phyloP scores from a whole-genome alignment of 2,329 filamentous ascomycete species.

The Botrytis fragariae region DNA sequence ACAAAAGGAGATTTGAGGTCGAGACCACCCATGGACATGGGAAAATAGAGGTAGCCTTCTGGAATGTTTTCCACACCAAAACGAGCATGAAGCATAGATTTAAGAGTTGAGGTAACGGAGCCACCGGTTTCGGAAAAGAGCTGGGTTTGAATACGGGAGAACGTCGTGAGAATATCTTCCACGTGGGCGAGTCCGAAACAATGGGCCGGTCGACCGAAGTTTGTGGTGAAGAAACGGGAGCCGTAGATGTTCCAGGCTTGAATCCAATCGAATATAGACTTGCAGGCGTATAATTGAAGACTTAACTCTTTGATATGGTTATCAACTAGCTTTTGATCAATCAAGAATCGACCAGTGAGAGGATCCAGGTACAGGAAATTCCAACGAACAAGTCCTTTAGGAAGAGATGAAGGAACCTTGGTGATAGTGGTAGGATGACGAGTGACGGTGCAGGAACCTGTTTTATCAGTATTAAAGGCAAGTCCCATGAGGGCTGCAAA shows the following conservation, averaged over 20 bases:
- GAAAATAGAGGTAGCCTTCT: slow-evolving; percentile 43
- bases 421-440: slow-evolving; percentile 22
- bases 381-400: slow-evolving; percentile 53
- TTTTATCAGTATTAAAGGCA: slow-evolving; percentile 56
- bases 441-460: slow-evolving; percentile 48
- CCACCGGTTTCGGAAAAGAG: slow-evolving; percentile 44
- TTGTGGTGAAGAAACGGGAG: slow-evolving; percentile 53
- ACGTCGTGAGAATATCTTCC: slow-evolving; percentile 51
- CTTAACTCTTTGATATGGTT: slow-evolving; percentile 54
- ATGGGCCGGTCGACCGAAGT: slow-evolving; percentile 53
- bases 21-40: slow-evolving; percentile 41
- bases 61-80: slow-evolving; percentile 45
- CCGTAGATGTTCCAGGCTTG: slow-evolving; percentile 59
- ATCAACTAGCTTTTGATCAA: slow-evolving; percentile 53
- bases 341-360: slow-evolving; percentile 48
- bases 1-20: slow-evolving; percentile 43
- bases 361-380: slow-evolving; percentile 55
- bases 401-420: slow-evolving; percentile 40
- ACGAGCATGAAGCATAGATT: slow-evolving; percentile 47
- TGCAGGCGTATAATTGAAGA: slow-evolving; percentile 52
- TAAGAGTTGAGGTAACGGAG: slow-evolving; percentile 48
- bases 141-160: slow-evolving; percentile 50
- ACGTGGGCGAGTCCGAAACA: slow-evolving; percentile 54
- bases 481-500: slow-evolving; percentile 56
- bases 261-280: slow-evolving; percentile 55